Percentiles rank a stretch among this genome's conserved stretches.
phyloP scores from a whole-genome alignment of 2,329 filamentous ascomycete species.

The Aspergillus candidus region DNA sequence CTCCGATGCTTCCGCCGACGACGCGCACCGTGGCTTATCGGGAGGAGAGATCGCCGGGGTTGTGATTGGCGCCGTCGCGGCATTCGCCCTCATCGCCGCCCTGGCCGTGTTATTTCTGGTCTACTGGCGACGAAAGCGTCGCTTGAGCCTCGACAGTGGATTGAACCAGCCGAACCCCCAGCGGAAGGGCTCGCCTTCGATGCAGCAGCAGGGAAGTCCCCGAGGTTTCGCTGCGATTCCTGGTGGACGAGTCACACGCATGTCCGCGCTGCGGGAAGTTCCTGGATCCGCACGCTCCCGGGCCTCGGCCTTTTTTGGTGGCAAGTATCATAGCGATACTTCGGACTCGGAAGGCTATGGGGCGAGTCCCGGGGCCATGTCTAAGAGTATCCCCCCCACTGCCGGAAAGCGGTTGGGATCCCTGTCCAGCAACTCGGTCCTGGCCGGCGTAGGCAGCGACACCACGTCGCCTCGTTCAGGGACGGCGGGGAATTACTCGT shows the following conservation, averaged over 20 bases:
- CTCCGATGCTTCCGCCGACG: conserved; percentile 47
- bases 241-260: conserved; percentile 84
- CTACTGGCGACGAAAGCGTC: conserved; percentile 51
- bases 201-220: conserved; percentile 39
- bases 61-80: conserved; percentile 72
- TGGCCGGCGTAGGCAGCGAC: conserved; percentile 58
- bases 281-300: conserved; percentile 54
- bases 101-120: conserved; percentile 57
- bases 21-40: conserved; percentile 51
- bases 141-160: conserved; percentile 62
- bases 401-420: conserved; percentile 72
- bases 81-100: conserved; percentile 61
- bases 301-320: conserved; percentile 44
- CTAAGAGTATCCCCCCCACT: conserved; percentile 41
- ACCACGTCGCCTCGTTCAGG: conserved; percentile 61
- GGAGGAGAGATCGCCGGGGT: conserved; percentile 89
- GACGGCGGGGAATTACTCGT: conserved; percentile 70
- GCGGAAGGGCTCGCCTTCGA: conserved; percentile 37
- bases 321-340: conserved; percentile 46
- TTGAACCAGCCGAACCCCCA: conserved; percentile 84
- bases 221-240: conserved; percentile 68
- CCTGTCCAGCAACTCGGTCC: conserved; percentile 73
- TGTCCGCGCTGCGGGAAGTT: conserved; percentile 84
- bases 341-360: conserved; percentile 62
- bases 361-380: conserved; percentile 65